These are phyloP conservation scores for Aspergillus hiratsukae DNA, from an alignment of 2,329 filamentous ascomycete genomes.

Conservation along the genomic window DNA sequence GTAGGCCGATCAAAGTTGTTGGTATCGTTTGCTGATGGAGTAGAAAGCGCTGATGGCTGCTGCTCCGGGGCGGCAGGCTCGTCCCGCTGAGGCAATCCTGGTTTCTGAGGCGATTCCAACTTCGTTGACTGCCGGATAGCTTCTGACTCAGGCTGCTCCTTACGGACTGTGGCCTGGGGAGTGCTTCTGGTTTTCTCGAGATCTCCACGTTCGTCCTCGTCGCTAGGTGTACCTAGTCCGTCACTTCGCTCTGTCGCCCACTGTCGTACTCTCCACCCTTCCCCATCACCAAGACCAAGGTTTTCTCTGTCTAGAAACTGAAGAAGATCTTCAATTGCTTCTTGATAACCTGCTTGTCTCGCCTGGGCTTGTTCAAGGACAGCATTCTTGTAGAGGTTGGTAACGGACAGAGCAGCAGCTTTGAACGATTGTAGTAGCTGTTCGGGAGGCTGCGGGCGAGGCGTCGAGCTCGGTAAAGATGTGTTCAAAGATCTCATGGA, in stretches of 20 bases:
- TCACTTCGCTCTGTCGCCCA: slow-evolving; percentile 52
- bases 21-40: slow-evolving; percentile 20
- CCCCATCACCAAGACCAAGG: slow-evolving; percentile 72
- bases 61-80: slow-evolving; percentile 19
- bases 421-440: slow-evolving; percentile 83
- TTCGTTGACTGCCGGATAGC: slow-evolving; percentile 24
- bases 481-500: slow-evolving; percentile 62
- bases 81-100: slow-evolving; percentile 23
- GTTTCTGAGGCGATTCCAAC: slow-evolving; percentile 25
- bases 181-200: slow-evolving; percentile 35
- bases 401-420: slow-evolving; percentile 85
- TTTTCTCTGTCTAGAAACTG: slow-evolving; percentile 77
- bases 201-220: slow-evolving; percentile 43
- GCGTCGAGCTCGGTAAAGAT: slow-evolving; percentile 53
- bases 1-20: slow-evolving; percentile 26
- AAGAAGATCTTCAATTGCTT: slow-evolving; percentile 87
- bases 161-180: slow-evolving; percentile 31
- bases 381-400: slow-evolving; percentile 92
- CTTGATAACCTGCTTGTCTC: slow-evolving; percentile 80
- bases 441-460: slow-evolving; percentile 46
- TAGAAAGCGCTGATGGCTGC: slow-evolving; percentile 13
- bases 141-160: slow-evolving; percentile 27
- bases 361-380: slow-evolving; percentile 71
- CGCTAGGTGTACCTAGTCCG: slow-evolving; percentile 36
- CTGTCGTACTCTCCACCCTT: slow-evolving; percentile 63